These are phyloP conservation scores for Cyathus striatus DNA, from an alignment of 768 basidiomycete species.

Conservation along the genomic window DNA sequence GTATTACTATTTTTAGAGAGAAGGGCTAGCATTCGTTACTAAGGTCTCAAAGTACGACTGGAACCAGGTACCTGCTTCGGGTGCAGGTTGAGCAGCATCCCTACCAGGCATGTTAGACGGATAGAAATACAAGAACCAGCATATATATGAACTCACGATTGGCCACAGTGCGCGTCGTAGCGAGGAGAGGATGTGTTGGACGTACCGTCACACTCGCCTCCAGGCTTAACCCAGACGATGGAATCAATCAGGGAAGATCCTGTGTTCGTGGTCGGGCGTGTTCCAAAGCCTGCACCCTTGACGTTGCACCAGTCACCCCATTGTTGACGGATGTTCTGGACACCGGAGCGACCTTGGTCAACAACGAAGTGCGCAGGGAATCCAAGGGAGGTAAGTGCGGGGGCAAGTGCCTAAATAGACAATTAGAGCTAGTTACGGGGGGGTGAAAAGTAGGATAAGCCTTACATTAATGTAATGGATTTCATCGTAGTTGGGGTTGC, in stretches of 20 bases:
- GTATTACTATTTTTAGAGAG: too few relatives aligned
- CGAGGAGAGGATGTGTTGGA: slow-evolving; percentile 23
- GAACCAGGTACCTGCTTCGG: slow-evolving; percentile 33
- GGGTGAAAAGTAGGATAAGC: background rate
- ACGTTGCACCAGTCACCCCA: slow-evolving; percentile 30
- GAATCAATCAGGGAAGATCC: slow-evolving; percentile 23
- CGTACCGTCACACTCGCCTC: slow-evolving; percentile 35
- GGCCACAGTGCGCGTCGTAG: slow-evolving; percentile 22
- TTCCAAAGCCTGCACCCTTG: slow-evolving; percentile 25
- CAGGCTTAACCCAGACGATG: slow-evolving; percentile 37
- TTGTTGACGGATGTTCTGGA: slow-evolving; percentile 50
- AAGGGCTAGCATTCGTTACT: slow-evolving; percentile 20
- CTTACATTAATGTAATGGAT: slow-evolving; percentile 50
- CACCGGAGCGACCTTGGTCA: slow-evolving; percentile 60
- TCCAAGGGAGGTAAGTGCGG: slow-evolving; percentile 33
- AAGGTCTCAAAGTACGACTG: slow-evolving; percentile 22
- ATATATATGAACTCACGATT: background rate
- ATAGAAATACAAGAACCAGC: background rate
- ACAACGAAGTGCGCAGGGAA: slow-evolving; percentile 62
- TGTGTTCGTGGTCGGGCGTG: slow-evolving; percentile 25
- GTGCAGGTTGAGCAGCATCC: slow-evolving; percentile 22
- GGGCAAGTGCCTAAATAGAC: slow-evolving; percentile 37
- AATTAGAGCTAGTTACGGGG: background rate
- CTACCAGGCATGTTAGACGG: slow-evolving; percentile 3
- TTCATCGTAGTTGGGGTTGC: slow-evolving; percentile 59